Evolutionary conservation across 2,329 filamentous ascomycete species (phyloP), one percentile per base, ranked within the genome.

Genomic region (Alternaria solani): DNA sequence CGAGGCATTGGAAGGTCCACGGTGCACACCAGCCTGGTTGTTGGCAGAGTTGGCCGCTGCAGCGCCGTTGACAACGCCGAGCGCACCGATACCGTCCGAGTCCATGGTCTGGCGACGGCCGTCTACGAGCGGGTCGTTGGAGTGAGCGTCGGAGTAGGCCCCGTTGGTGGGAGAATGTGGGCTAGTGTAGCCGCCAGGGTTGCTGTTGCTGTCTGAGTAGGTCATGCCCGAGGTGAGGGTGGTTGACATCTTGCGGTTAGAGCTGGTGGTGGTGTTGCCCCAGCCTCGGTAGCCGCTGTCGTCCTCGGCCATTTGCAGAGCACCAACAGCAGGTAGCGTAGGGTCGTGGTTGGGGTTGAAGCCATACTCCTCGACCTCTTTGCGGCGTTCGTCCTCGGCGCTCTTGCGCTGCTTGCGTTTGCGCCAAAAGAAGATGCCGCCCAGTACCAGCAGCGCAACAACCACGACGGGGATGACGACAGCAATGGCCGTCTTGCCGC

Each of bases 301-400:
- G 59, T 86, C 86, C 64, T 97, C 92, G 59, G 88, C 86, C 89
- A 94, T 93, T 54, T 85, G 85, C 53, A 84, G 80, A 26, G 80
- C 82, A 14, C 80, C 82, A 16, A 87, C 82, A 9, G 84, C 83
- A 7, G 88, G 88, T 12, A 97, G 84, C 1, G 91, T 93, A 0
- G 94, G 93, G 75, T 97, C 94, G 61, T 93, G 90, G 80, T 98
- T 98, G n/a, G 95, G 95, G 78, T 98, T 98, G 83, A 94, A 98
- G 32, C 91, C 90, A 77, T 98, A 98, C 75, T 98, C 95, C 78
- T 98, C 94, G 11, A 97, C 93, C 80, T 99, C 95, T 81, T 97
- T 97, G 65, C 94, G 88, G 51, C 95, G 88, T 71, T 94, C 88
- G 76, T 97, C 95, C 74, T 95, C 93, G 14, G 90, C 91, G 64